phyloP scores from a whole-genome alignment of 1,284 basidiomycete genomes.

The Cutaneotrichosporon cavernicola region DNA sequence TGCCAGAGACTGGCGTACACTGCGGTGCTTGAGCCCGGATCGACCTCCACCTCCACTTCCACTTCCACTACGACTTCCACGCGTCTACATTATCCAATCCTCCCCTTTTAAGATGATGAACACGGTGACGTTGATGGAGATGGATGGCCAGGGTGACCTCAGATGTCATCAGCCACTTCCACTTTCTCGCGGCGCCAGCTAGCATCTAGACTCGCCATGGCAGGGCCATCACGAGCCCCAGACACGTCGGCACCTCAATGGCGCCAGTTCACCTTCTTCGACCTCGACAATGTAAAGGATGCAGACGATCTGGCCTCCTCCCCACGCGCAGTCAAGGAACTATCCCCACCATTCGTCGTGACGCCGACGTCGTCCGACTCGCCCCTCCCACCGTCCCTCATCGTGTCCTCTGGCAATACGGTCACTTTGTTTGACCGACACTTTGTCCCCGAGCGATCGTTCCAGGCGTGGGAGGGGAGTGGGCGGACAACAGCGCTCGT shows the following conservation, averaged over 20 bases:
- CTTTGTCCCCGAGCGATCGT: conserved; percentile 69
- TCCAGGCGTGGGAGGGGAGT: conserved; percentile 70
- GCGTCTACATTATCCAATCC: neutral
- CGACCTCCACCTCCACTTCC: conserved; percentile 19
- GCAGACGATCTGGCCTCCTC: conserved; percentile 69
- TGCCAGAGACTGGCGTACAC: neutral
- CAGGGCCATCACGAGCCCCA: conserved; percentile 20
- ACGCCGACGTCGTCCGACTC: conserved; percentile 40
- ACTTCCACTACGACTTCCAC: neutral
- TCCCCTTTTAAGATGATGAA: neutral
- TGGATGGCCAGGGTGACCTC: neutral
- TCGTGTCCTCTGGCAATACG: conserved; percentile 38
- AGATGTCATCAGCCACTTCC: neutral
- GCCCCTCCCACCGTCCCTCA: conserved; percentile 39
- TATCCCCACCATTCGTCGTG: conserved; percentile 38
- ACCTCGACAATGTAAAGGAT: conserved; percentile 68
- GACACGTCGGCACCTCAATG: conserved; percentile 54
- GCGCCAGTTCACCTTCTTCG: conserved; percentile 67
- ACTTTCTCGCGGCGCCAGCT: neutral
- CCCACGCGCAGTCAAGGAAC: conserved; percentile 67
- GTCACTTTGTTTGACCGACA: conserved; percentile 62
- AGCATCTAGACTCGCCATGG: conserved; percentile 12
- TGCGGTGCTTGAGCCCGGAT: neutral
- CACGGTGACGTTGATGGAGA: neutral
- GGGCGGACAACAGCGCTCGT: conserved; percentile 56